Base-by-base conservation (phyloP, 1,284 basidiomycete species). In the Ustilago curta region DNA sequence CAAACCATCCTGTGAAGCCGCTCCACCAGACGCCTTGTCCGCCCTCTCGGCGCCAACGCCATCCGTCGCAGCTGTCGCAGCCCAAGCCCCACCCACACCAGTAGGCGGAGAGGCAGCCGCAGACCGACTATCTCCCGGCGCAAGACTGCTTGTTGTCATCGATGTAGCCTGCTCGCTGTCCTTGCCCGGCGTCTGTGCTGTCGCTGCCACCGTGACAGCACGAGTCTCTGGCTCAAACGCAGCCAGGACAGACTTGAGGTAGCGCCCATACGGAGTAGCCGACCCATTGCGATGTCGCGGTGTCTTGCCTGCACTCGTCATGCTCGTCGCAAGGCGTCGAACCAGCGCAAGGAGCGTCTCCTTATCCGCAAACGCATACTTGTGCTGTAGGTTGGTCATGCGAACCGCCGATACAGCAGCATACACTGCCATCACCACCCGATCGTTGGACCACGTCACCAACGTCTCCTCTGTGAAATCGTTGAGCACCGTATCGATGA, bases 261-360 rank as follows among this genome's bases (percentile, higher is more conserved):
- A 79, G 5, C 65, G 59, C 8, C 77, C 79, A 23, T 79, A 81
- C 1, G 79, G 75, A 12, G 69, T 76, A 2, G 79, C 79, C 8
- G 78, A 79, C 0, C 79, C 77, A 39, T 79, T 78, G 39, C 79
- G 76, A 40, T 81, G 79, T 18, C 63, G 62, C 16, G 79, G 79
- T 7, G 76, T 79, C 59, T 70, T 72, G 43, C 79, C 79, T n/a
- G 79, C 79, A 23, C 59, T 66, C 4, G 67, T 73, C 61, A 81
- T 66, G 37, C 73, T 67, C 14, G 54, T 58, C 44, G 70, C 65
- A 2, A 81, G 60, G 3, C 62, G 51, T 35, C 72, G 70, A 2
- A 77, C 76, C 7, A 70, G 60, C 9, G 61, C 64, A n/a, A 81
- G 54, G 21, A 70, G 55, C 43, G 70, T 75, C 39, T 76, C 62